Evolutionary conservation across 2,329 filamentous ascomycete species (phyloP).

Genomic region (Fusarium continuum): DNA sequence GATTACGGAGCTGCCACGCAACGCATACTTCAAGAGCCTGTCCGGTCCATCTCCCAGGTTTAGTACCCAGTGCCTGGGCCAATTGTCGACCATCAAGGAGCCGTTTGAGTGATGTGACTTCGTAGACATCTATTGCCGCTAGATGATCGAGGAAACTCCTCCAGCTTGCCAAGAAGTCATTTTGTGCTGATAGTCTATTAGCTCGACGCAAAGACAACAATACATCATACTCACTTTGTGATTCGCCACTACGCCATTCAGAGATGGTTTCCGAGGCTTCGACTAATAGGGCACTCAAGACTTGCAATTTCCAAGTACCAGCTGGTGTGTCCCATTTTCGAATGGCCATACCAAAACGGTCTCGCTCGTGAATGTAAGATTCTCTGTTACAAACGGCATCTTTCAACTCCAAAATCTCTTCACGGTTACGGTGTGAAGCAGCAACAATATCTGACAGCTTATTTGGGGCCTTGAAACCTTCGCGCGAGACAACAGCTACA

Average conservation of each 20-base stretch:
- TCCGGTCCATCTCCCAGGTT: slow-evolving; percentile 85
- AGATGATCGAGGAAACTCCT: slow-evolving; percentile 65
- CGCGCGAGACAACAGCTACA: slow-evolving; percentile 65
- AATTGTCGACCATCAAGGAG: slow-evolving; percentile 81
- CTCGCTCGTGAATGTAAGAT: slow-evolving; percentile 61
- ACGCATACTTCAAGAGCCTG: slow-evolving; percentile 81
- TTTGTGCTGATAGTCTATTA: slow-evolving; percentile 50
- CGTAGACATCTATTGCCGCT: slow-evolving; percentile 63
- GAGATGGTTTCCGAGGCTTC: slow-evolving; percentile 62
- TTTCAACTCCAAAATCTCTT: slow-evolving; percentile 71
- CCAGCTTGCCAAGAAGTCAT: slow-evolving; percentile 61
- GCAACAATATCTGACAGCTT: slow-evolving; percentile 75
- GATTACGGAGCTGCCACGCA: slow-evolving; percentile 89
- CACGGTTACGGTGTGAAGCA: slow-evolving; percentile 68
- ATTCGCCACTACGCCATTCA: slow-evolving; percentile 43
- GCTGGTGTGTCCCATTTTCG: slow-evolving; percentile 72
- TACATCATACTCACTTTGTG: slow-evolving; percentile 50
- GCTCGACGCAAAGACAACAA: slow-evolving; percentile 30
- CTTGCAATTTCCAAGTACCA: slow-evolving; percentile 75
- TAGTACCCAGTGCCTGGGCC: slow-evolving; percentile 71
- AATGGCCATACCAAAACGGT: slow-evolving; percentile 77
- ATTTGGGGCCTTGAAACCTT: slow-evolving; percentile 83
- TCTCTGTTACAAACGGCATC: slow-evolving; percentile 58
- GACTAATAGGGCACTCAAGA: slow-evolving; percentile 72
- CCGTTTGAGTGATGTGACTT: slow-evolving; percentile 66